phyloP scores from a whole-genome alignment of 306 rosid species.

The Malus sylvestris region DNA sequence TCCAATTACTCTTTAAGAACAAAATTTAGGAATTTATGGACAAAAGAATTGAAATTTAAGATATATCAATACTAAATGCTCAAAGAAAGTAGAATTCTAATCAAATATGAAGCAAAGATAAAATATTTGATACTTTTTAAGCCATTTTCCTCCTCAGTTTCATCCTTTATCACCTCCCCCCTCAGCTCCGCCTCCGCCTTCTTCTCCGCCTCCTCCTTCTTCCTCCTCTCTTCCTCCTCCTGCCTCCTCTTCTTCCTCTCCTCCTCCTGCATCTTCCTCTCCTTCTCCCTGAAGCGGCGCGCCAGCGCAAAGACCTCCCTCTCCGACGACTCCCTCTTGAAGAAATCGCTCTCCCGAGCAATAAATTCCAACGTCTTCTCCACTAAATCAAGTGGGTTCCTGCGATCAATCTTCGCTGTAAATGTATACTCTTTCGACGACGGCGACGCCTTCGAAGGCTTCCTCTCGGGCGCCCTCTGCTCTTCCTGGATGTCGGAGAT shows the following conservation, averaged over 20 bases:
- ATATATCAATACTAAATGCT: background rate
- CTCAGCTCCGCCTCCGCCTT: slow-evolving; percentile 1
- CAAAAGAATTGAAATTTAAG: background rate
- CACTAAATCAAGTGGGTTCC: slow-evolving; percentile 49
- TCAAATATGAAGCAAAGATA: background rate
- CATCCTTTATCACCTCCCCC: slow-evolving; percentile 21
- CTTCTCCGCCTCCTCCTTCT: slow-evolving; percentile 9
- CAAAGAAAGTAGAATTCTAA: background rate
- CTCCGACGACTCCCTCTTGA: slow-evolving; percentile 40
- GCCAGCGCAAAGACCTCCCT: slow-evolving; percentile 27
- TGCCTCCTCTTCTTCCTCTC: slow-evolving; percentile 7
- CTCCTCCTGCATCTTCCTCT: slow-evolving; percentile 30
- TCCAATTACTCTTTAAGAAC: background rate
- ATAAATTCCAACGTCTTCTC: slow-evolving; percentile 51
- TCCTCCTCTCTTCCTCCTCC: slow-evolving; percentile 21
- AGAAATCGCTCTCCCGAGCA: slow-evolving; percentile 37
- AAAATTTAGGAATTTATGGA: background rate
- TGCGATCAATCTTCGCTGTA: slow-evolving; percentile 49
- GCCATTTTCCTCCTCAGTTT: slow-evolving; percentile 10
- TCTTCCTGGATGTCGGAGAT: slow-evolving; percentile 61
- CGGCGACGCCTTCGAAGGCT: slow-evolving; percentile 14
- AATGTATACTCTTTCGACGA: slow-evolving; percentile 30
- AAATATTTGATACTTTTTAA: slow-evolving; percentile 22
- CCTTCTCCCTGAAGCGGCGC: slow-evolving; percentile 29
- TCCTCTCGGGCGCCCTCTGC: slow-evolving; percentile 1